phyloP scores from a whole-genome alignment of 345 rosid genomes.

The Viola odorata region DNA sequence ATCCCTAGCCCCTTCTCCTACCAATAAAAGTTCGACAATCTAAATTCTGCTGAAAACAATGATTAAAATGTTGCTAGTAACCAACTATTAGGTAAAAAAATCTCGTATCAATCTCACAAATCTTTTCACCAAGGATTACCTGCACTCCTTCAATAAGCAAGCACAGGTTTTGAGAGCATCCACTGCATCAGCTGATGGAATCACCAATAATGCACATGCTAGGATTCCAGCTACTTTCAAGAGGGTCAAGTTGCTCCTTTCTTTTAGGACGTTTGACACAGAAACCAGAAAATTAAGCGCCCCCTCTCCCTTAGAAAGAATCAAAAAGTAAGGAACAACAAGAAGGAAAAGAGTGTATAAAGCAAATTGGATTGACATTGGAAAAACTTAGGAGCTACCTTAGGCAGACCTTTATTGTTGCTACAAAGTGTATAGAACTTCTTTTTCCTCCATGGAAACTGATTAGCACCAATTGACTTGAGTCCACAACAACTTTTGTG shows the following conservation, averaged over 20 bases:
- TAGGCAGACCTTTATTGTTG: constrained; percentile 11
- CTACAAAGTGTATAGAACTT: constrained; percentile 23
- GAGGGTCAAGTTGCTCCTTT: constrained; percentile 33
- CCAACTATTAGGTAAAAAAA: too few species aligned
- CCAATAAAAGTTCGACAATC: too few species aligned
- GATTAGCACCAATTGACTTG: constrained; percentile 31
- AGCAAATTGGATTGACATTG: too few species aligned
- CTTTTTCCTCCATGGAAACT: constrained; percentile 31
- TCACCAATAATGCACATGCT: constrained; percentile 52
- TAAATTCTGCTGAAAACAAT: not conserved
- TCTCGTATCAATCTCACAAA: not conserved
- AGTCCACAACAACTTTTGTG: constrained; percentile 11
- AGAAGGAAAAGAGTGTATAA: too few species aligned
- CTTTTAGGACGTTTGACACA: constrained; percentile 28
- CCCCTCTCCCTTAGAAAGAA: constrained; percentile 27
- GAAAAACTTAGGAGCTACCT: constrained; percentile 27
- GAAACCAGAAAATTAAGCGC: constrained; percentile 30
- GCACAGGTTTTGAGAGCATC: constrained; percentile 94
- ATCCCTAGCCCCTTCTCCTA: too few species aligned
- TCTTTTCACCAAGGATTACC: constrained; percentile 35
- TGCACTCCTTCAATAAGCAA: constrained; percentile 85
- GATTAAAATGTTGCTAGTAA: not conserved
- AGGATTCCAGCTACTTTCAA: constrained; percentile 48
- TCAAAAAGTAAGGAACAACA: not conserved
- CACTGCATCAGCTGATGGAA: constrained; percentile 84